Base-by-base conservation (phyloP, 2,329 filamentous ascomycete species). In the Microascus cirrosus region DNA sequence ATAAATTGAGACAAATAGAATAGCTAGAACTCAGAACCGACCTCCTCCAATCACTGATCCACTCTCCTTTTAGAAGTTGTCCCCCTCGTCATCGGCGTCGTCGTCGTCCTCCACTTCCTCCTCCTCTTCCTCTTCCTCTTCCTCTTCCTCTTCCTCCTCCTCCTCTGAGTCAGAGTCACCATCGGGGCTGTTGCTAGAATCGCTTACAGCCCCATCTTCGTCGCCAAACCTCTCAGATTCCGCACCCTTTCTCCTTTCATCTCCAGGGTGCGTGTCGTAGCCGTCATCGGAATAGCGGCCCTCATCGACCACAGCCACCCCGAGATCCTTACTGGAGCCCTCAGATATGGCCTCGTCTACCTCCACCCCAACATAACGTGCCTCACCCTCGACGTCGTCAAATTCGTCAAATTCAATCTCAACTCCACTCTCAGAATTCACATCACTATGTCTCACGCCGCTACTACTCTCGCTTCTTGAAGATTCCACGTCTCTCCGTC, bases 321-420 rank as follows among this genome's bases (percentile, higher is more conserved):
- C n/a, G n/a, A n/a, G n/a, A n/a, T n/a, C n/a, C n/a, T n/a, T n/a
- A n/a, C n/a, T n/a, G n/a, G n/a, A n/a, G n/a, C n/a, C n/a, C n/a
- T n/a, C n/a, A n/a, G n/a, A n/a, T n/a, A n/a, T n/a, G n/a, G n/a
- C n/a, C n/a, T n/a, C n/a, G n/a, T n/a, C n/a, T n/a, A n/a, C n/a
- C n/a, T n/a, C n/a, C n/a, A n/a, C n/a, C n/a, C n/a, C n/a, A n/a
- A n/a, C 55, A 48, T 36, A 15, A 58, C 58, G 11, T 25, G 39
- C 11, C 39, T 22, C 36, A 11, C 34, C 24, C 28, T 62, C 62
- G 3, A 59, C 59, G 13, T 56, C 55, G 25, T 62, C 60, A 25
- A 48, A 58, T 45, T 58, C 58, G 15, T 57, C 53, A 34, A 59
- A 12, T 3, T 15, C 36, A 18, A 6, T 11, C 13, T 42, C 36